Evolutionary conservation across 2,329 filamentous ascomycete genomes (phyloP).

Genomic region (Coleophoma crateriformis): DNA sequence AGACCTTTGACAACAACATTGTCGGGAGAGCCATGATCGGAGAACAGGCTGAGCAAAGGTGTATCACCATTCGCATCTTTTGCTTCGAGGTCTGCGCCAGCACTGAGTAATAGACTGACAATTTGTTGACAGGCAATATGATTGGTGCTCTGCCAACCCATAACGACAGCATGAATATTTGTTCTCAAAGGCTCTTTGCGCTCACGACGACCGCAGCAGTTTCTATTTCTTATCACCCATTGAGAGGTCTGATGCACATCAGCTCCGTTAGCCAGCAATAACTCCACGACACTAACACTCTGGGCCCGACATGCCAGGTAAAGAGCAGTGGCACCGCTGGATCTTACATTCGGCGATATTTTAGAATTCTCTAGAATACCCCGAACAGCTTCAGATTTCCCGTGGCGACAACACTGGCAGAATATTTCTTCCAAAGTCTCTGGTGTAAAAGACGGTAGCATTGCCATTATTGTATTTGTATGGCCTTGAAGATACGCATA

Average conservation of each 20-base stretch:
- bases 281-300: constrained; percentile 4
- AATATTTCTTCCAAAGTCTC: constrained; percentile 10
- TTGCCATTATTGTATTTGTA: constrained; percentile 6
- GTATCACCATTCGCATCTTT: constrained; percentile 11
- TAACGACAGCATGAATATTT: background rate
- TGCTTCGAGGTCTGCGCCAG: constrained; percentile 20
- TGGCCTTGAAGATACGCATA: constrained; percentile 25
- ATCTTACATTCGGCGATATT: constrained; percentile 10
- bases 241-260: constrained; percentile 7
- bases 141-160: constrained; percentile 1
- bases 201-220: background rate
- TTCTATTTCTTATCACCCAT: constrained; percentile 1
- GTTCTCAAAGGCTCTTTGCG: background rate
- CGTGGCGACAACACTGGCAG: constrained; percentile 8
- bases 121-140: constrained; percentile 1
- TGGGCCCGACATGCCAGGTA: constrained; percentile 7
- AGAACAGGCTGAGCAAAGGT: constrained; percentile 9
- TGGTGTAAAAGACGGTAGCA: constrained; percentile 8
- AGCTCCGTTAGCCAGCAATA: constrained; percentile 1
- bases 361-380: constrained; percentile 4
- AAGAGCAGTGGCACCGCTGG: constrained; percentile 8
- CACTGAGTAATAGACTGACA: constrained; percentile 12
- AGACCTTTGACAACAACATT: background rate
- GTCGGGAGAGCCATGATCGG: background rate
- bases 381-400: constrained; percentile 8